Base-by-base conservation (phyloP, 2,329 filamentous ascomycete species). In the Aspergillus neoniger region DNA sequence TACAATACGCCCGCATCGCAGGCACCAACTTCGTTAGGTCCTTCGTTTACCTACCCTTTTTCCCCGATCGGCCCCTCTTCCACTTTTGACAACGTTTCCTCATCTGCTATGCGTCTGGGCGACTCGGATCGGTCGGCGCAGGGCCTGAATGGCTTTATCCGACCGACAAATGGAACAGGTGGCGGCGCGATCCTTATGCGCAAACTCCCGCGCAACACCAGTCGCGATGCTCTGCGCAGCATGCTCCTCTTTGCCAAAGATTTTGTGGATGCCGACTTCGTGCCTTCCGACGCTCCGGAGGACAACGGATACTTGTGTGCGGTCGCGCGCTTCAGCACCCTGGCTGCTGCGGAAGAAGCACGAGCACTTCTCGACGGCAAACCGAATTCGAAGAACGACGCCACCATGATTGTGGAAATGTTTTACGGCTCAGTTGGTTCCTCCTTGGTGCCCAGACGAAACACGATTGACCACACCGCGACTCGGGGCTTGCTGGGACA, bases 211-310 rank as follows among this genome's bases (percentile, higher is more conserved):
- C 81, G 79, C 61, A 86, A 82, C 70, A 87, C 82, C 47, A 85
- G 81, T 68, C 75, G 79, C 54, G 86, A 88, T 63, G 79, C 83
- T 17, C 79, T 89, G 58, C 81, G 83, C 65, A 86, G 83, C 71
- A 86, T 89, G 79, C 77, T 89, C 5, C 78, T 88, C n/a, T 88
- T 89, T 67, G 85, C 86, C 19, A 85, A 86, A 67, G 85, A 88
- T 63, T 79, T 88, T 52, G 75, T 86, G 52, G 83, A 86, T 63
- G 82, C 82, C 58, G 83, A 86, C 56, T 82, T 88, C 62, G 77
- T 88, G 15, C 75, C 79, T 5, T 78, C 80, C 53, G 82, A 83
- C n/a, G 78, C 79, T 62, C 77, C 81, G 15, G 84, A 87, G 54
- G 85, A 88, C 65, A 76, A 79, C 52, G 82, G 82, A 28, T 87